phyloP scores from a whole-genome alignment of 2,329 filamentous ascomycete species.

The Cladorrhinum sp. region DNA sequence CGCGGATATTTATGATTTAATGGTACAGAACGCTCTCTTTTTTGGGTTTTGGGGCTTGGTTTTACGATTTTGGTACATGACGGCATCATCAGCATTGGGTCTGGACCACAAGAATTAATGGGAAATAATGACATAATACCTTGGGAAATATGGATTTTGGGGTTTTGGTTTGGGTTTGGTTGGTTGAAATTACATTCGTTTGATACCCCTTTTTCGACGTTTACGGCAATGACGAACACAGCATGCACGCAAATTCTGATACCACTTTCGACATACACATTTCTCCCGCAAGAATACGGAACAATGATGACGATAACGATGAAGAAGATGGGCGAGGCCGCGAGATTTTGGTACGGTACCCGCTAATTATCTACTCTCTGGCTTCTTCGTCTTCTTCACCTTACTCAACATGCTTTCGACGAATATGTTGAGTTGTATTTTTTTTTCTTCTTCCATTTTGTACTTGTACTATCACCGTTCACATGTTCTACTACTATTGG shows the following conservation, averaged over 20 bases:
- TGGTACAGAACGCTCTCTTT: background rate
- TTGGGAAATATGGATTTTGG: background rate
- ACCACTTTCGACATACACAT: no score
- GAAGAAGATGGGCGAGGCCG: no score
- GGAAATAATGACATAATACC: background rate
- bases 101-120: background rate
- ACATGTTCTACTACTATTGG: background rate
- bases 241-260: background rate
- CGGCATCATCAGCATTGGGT: background rate
- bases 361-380: no score
- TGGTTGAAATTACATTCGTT: conserved; percentile 2
- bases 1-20: conserved; percentile 6
- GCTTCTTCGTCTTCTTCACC: background rate
- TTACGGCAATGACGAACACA: background rate
- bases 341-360: no score
- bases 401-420: background rate
- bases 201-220: background rate
- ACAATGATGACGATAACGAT: no score
- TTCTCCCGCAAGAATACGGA: no score
- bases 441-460: background rate
- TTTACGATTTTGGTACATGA: background rate
- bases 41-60: background rate
- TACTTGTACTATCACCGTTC: background rate
- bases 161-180: background rate
- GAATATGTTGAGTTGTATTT: background rate